Base-by-base conservation (phyloP, 78 protist genomes). In the Planoprotostelium fungivorum region DNA sequence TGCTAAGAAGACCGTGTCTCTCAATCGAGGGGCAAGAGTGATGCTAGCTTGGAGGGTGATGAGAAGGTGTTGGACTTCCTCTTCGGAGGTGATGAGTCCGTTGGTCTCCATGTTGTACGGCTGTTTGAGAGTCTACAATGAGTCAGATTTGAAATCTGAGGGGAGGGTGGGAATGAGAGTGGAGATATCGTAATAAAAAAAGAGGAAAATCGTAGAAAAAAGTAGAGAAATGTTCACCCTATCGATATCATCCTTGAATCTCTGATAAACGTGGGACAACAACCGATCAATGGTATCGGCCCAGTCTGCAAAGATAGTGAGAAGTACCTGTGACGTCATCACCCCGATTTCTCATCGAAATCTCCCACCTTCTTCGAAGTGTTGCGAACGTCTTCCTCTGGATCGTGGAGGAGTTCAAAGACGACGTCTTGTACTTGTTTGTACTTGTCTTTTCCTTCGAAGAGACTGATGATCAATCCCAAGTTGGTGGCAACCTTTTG, bases 401-500 rank as follows among this genome's bases (percentile, higher is more conserved):
- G 73, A 16, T 51, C 73, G 73, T 51, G 16, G 5, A 51, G 73
- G 16, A 51, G 73, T 16, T 51, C 73, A 51, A 51, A 51, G 31
- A 51, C 73, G 73, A 16, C 16, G 31, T 51, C 73, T 51, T 51
- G 73, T 5, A 85, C 51, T 89, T 92, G 94, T 34, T 92, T 88
- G 29, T 92, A 92, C 63, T 92, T 92, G 31, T 92, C 94, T 0
- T 37, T 0, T 0, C 84, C 36, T 34, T 92, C 94, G 39, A 92
- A 92, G 63, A 92, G 88, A 83, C 89, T 92, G 0, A 92, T 89
- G 10, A 92, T 38, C 0, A 92, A 28, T 29, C 92, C 83, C 38
- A 92, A 92, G 84, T 92, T 92, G 63, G 87, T 92, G 5, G 94
- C 91, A 35, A 92, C 73, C 73, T 51, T 5, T 5, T 25, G 16